Base-by-base conservation (phyloP, 1,139 yeast species). In the Scheffersomyces segobiensis region DNA sequence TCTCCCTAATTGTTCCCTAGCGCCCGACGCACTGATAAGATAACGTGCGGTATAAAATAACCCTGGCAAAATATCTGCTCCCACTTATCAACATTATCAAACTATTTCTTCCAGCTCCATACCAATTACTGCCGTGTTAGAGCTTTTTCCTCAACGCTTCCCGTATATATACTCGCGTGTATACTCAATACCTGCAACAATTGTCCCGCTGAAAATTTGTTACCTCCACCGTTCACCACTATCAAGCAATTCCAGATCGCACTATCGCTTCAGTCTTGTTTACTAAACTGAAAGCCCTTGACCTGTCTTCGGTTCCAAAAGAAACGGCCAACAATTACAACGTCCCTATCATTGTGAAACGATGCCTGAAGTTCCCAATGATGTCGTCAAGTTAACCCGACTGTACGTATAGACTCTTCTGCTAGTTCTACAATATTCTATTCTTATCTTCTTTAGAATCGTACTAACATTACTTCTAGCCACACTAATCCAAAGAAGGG, bases 401-500 rank as follows among this genome's bases (percentile, higher is more conserved):
- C 59, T 62, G 67, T 64, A 59, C 21, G 67, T 64, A 57, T 5
- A 18, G 19, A 4, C 51, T 12, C 46, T 17, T 49, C 17, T 18
- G 22, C 12, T n/a, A n/a, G 14, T 19, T 17, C 42, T 7, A 10
- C 42, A 3, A 14, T 32, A 14, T 32, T 2, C 42, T 49, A 32
- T 26, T n/a, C 51, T 26, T 19, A 26, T 7, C 42, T 26, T 21
- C 52, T 46, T 7, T 46, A 5, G 18, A 7, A 19, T 8, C 47
- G 14, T 60, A 60, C 64, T 61, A 61, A 61, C 63, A 8, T 5
- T 20, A 20, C 39, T 42, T 52, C 17, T 55, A 64, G 66, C 24
- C 65, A 64, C 47, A 59, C 64, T 49, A 55, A 61, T 47, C 67
- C 66, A 53, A 66, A 74, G 56, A 71, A 68, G 57, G 83, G 82